These are phyloP conservation scores for Populus hybrid DNA, from an alignment of 441 rosid species.

Conservation along the genomic window DNA sequence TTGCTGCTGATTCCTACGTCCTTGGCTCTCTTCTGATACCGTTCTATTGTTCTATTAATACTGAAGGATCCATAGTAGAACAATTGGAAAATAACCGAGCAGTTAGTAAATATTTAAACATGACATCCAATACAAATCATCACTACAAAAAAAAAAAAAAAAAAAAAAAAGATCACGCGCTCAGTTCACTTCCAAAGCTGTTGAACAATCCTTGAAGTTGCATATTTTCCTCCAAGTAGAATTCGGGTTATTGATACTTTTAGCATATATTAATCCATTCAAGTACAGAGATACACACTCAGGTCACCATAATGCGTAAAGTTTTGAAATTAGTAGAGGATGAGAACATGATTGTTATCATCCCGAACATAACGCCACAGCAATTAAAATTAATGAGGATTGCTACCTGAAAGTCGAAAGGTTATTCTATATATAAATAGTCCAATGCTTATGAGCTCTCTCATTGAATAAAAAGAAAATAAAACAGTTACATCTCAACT, in stretches of 20 bases:
- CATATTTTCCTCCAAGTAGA: not conserved
- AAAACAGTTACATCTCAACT: not conserved
- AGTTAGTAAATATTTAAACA: not conserved
- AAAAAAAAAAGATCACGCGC: no score
- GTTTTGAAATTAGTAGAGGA: not conserved
- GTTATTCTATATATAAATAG: no score
- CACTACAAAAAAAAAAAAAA: not conserved
- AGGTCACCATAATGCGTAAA: no score
- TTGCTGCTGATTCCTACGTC: conserved; percentile 36
- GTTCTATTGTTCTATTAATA: conserved; percentile 53
- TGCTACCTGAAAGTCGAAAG: no score
- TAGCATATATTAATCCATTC: no score
- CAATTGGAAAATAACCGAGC: not conserved
- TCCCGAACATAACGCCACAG: not conserved
- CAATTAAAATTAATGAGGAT: no score
- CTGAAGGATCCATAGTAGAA: conserved; percentile 28
- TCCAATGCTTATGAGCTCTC: not conserved
- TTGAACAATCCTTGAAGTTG: not conserved
- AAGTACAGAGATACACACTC: no score
- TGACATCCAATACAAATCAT: not conserved
- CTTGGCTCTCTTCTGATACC: conserved; percentile 59
- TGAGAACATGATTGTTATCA: not conserved
- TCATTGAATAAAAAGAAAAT: not conserved
- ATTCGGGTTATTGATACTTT: no score
- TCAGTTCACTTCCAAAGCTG: not conserved